Evolutionary conservation across 2,329 filamentous ascomycete species (phyloP), one percentile per base, ranked within the genome.

Genomic region (Akanthomyces muscarius): DNA sequence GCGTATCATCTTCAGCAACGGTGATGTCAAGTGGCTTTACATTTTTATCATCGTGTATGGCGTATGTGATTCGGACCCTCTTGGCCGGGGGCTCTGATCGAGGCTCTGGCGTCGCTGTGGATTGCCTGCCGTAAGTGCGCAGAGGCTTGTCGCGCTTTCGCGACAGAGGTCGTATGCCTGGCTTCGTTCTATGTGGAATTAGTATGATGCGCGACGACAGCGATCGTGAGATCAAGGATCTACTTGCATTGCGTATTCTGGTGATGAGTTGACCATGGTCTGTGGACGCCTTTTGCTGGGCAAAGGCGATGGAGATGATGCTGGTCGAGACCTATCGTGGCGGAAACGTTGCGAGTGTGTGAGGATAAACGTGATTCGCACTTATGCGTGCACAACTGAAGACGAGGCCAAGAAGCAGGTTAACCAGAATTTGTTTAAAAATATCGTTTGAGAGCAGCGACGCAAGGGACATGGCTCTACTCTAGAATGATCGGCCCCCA

Each of bases 121-220:
- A 60, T 41, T 74, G 73, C 65, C 75, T 77, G 50, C 77, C 75
- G 48, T 80, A 80, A 14, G 78, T 80, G 62, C 75, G 73, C 16
- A 78, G 66, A 5, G 73, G 70, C 63, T 74, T 76, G 58, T 69
- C 70, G 58, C 75, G 72, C 44, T 70, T 70, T 62, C 70, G 71
- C 23, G 69, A 60, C 10, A 62, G 63, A 18, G 65, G 66, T 38
- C 67, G 53, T 45, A 72, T 67, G 61, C 69, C 67, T 7, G 65
- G 68, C 58, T 73, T 72, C n/a, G 72, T 73, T 71, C 75, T 77
- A 23, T 10, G n/a, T 7, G 2, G 3, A 1, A 62, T 72, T 4
- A 71, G 63, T 30, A 45, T 13, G n/a, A 11, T 47, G 47, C 14
- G 14, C 16, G 38, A 16, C 23, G 41, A 30, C 2, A 42, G 21